A percentile compares a stretch with the other conserved stretches of the same genome.
phyloP scores from a whole-genome alignment of 108 stramenopile species.

The Asterionellopsis glacialis region DNA sequence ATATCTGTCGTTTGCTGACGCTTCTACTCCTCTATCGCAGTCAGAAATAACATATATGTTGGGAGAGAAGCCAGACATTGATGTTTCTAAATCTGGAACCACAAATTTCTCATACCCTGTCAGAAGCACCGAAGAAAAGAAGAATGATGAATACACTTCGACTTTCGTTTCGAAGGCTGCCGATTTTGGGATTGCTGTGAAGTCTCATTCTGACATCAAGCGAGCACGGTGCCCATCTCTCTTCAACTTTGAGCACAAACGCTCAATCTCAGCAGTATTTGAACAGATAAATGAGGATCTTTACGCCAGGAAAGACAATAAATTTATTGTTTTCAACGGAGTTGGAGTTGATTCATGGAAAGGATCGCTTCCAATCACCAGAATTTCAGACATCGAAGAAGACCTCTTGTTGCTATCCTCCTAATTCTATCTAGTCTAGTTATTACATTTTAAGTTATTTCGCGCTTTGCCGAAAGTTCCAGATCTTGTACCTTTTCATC shows the following conservation, averaged over 20 bases:
- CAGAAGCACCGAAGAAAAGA: neutral
- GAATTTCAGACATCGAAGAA: slow-evolving; percentile 30
- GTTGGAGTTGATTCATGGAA: slow-evolving; percentile 75
- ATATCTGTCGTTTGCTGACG: slow-evolving; percentile 71
- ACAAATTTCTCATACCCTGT: neutral
- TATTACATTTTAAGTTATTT: neutral
- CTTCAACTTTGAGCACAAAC: slow-evolving; percentile 38
- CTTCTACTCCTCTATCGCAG: slow-evolving; percentile 32
- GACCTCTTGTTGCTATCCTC: slow-evolving; percentile 3
- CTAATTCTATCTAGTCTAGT: neutral
- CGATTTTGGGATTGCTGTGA: slow-evolving; percentile 29
- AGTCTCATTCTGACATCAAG: slow-evolving; percentile 17
- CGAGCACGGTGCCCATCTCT: slow-evolving; percentile 21
- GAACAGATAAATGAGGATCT: slow-evolving; percentile 87
- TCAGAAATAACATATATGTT: slow-evolving; percentile 32
- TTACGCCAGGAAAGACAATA: slow-evolving; percentile 82
- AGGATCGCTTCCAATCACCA: slow-evolving; percentile 36
- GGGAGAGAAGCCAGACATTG: slow-evolving; percentile 12
- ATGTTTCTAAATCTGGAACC: neutral
- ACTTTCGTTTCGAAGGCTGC: slow-evolving; percentile 30
- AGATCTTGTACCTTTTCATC: neutral
- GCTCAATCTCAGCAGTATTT: slow-evolving; percentile 54
- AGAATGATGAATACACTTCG: neutral
- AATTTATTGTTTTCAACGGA: slow-evolving; percentile 91
- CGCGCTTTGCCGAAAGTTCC: neutral